Base-by-base conservation (phyloP, 768 basidiomycete species). In the Tephrocybe sp. region DNA sequence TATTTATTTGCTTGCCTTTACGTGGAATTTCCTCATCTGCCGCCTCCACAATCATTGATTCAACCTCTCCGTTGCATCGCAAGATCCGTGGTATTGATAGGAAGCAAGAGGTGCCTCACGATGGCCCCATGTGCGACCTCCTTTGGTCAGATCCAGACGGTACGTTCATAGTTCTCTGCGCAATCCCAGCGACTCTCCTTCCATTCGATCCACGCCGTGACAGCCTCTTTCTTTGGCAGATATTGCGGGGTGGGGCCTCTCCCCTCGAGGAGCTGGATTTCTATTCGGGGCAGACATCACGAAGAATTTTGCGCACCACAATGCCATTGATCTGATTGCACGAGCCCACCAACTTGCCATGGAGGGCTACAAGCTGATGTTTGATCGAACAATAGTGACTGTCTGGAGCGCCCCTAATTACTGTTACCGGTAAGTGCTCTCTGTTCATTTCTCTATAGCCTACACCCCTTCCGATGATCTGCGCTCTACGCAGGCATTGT, bases 101-200 rank as follows among this genome's bases (percentile, higher is more conserved):
- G 27, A 94, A 95, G 67, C 93, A 96, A 67, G 96, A 98, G 64
- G 96, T 98, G 19, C 96, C 96, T 22, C 96, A 98, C 66, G 96
- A 98, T 64, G 96, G 96, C 11, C 86, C 94, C 7, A 98, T 98
- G 96, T 98, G 96, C 63, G 96, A 98, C 70, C 75, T 98, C 2
- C 75, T 98, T n/a, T 98, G 96, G 96, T 97, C 95, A 51, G 96
- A 98, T 74, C 96, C 96, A 37, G 96, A 98, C 67, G 95, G 94
- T 94, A 48, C 56, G 78, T 64, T 28, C 15, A 5, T 8, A n/a
- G 18, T 16, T 31, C 12, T 34, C 19, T 51, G 6, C 28, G 7
- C 32, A 36, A 40, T n/a, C n/a, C n/a, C n/a, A n/a, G n/a, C n/a
- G n/a, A n/a, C n/a, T n/a, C n/a, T n/a, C n/a, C n/a, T n/a, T n/a